These are phyloP conservation scores for Mucor plumbeus DNA, from an alignment of 371 early-diverging fungal genomes.

Conservation along the genomic window DNA sequence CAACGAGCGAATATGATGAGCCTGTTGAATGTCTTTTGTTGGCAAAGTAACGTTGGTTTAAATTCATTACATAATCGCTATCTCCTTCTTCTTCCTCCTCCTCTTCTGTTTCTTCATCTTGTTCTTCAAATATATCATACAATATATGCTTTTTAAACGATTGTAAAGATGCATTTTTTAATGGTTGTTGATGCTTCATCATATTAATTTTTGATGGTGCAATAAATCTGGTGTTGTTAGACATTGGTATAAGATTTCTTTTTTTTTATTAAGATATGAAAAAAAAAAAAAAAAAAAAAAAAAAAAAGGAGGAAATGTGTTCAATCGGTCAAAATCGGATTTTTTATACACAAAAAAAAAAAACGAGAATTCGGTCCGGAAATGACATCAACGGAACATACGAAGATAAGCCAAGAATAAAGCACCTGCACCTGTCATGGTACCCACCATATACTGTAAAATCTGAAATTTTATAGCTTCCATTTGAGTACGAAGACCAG, in stretches of 20 bases:
- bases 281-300: neutral
- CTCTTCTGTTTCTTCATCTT: neutral
- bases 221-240: neutral
- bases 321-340: conserved; percentile 3
- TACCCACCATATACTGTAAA: conserved; percentile 82
- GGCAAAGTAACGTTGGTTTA: neutral
- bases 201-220: neutral
- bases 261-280: neutral
- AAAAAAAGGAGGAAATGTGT: neutral
- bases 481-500: conserved; percentile 85
- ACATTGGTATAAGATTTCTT: neutral
- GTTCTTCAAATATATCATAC: conserved; percentile 5
- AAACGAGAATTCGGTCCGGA: neutral
- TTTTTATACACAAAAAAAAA: neutral
- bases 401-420: conserved; percentile 72
- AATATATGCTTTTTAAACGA: neutral
- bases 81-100: neutral
- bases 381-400: conserved; percentile 59
- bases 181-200: neutral
- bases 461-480: conserved; percentile 90
- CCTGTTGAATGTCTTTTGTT: neutral
- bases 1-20: neutral
- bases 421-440: conserved; percentile 84
- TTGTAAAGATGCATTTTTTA: neutral
- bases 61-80: neutral